phyloP scores from a whole-genome alignment of 2,329 filamentous ascomycete genomes.

The Sporothrix euskadiensis region DNA sequence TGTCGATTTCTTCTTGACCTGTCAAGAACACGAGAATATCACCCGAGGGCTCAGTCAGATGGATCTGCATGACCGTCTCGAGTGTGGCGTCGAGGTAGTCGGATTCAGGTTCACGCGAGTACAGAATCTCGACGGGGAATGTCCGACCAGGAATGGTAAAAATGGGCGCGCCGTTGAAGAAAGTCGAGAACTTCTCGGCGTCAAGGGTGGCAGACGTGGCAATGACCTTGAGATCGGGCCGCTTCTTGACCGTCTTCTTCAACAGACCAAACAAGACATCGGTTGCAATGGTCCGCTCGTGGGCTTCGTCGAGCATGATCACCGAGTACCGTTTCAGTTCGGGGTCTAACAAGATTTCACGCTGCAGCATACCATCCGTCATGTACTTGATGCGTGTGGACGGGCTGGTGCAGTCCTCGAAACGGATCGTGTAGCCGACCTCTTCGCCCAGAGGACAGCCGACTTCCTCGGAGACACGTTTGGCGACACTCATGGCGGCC shows the following conservation, averaged over 20 bases:
- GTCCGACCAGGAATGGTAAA: conserved; percentile 95
- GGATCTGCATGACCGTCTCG: conserved; percentile 98
- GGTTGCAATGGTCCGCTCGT: conserved; percentile 92
- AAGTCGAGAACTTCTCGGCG: conserved; percentile 94
- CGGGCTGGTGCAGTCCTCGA: conserved; percentile 88
- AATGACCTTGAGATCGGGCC: conserved; percentile 89
- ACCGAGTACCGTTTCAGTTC: conserved; percentile 88
- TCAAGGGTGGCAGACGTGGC: conserved; percentile 96
- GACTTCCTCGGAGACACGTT: conserved; percentile 90
- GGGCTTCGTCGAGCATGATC: conserved; percentile 97
- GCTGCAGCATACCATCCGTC: conserved; percentile 97
- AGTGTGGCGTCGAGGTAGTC: conserved; percentile 93
- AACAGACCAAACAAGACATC: conserved; percentile 92
- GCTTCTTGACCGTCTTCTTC: conserved; percentile 85
- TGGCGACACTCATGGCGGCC: conserved; percentile 88
- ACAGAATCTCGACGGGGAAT: conserved; percentile 93
- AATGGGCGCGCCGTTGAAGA: conserved; percentile 94
- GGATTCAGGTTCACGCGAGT: conserved; percentile 89
- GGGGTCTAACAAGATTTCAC: conserved; percentile 90
- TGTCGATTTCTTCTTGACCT: conserved; percentile 97
- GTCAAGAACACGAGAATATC: conserved; percentile 98
- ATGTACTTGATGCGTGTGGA: conserved; percentile 98
- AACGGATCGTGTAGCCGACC: conserved; percentile 94
- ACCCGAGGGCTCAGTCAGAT: conserved; percentile 85
- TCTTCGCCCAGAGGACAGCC: conserved; percentile 73